Evolutionary conservation across 495 filamentous ascomycete species (phyloP).

Genomic region (Penicillium verhagenii): DNA sequence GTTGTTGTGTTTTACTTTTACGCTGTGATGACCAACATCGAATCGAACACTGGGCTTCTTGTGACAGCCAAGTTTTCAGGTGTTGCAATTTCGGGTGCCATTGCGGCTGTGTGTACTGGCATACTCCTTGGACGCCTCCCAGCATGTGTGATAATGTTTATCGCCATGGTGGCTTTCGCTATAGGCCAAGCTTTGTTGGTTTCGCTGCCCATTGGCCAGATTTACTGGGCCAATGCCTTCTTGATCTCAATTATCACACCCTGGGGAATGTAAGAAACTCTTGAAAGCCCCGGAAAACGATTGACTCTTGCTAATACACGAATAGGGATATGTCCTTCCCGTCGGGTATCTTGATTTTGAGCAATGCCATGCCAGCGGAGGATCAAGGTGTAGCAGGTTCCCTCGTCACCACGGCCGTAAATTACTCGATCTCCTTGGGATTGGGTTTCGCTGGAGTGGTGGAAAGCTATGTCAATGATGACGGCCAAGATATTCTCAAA

Average conservation of each 20-base stretch:
- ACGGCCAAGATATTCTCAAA: conserved; percentile 32
- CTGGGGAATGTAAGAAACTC: conserved; percentile 54
- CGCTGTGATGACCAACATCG: conserved; percentile 36
- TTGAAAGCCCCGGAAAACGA: conserved; percentile 22
- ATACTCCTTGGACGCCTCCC: conserved; percentile 37
- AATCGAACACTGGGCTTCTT: conserved; percentile 35
- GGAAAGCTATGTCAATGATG: conserved; percentile 51
- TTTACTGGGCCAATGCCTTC: conserved; percentile 48
- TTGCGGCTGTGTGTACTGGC: conserved; percentile 44
- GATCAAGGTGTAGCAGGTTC: conserved; percentile 54
- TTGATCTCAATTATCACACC: conserved; percentile 46
- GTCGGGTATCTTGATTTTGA: conserved; percentile 34
- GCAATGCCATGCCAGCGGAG: conserved; percentile 31
- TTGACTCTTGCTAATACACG: conserved; percentile 6
- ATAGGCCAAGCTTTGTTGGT: conserved; percentile 36
- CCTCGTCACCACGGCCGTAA: conserved; percentile 64
- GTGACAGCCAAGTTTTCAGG: conserved; percentile 38
- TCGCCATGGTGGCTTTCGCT: conserved; percentile 43
- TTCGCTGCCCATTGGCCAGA: conserved; percentile 37
- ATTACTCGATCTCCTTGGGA: conserved; percentile 66
- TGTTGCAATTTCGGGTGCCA: conserved; percentile 34
- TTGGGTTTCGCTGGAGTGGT: conserved; percentile 66
- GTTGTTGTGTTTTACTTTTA: conserved; percentile 51
- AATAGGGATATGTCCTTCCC: conserved; percentile 41
- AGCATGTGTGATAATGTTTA: conserved; percentile 49